Conservation (phyloP, 2,329 filamentous ascomycete species). For the Sclerotiophoma versabilis region DNA sequence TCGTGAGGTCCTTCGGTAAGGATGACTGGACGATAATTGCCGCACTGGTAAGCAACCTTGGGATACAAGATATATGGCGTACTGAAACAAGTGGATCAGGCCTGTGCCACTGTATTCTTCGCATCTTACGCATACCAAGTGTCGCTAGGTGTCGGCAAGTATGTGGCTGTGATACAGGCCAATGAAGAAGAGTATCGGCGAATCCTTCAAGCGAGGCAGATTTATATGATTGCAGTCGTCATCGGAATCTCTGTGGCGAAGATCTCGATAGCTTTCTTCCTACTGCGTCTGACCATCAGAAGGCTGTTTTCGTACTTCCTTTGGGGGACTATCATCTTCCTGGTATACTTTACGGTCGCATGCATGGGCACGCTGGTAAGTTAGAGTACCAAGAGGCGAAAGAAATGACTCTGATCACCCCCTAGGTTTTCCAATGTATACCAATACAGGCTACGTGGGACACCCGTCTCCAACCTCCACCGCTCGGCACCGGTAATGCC, state of each 20-base stretch:
- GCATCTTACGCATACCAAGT: slow-evolving; percentile 56
- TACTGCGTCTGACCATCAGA: slow-evolving; percentile 53
- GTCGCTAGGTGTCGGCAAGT: slow-evolving; percentile 57
- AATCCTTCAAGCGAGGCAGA: slow-evolving; percentile 51
- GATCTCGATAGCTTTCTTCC: slow-evolving; percentile 56
- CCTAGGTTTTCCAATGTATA: slow-evolving; percentile 54
- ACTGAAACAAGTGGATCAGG: background rate
- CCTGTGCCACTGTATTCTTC: slow-evolving; percentile 22
- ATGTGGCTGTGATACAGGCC: slow-evolving; percentile 48
- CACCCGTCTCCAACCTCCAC: slow-evolving; percentile 37
- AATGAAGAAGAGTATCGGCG: slow-evolving; percentile 38
- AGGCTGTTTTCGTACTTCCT: slow-evolving; percentile 54
- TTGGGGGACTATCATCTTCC: slow-evolving; percentile 53
- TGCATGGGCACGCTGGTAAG: slow-evolving; percentile 50
- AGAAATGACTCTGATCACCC: too few relatives aligned
- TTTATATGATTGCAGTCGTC: slow-evolving; percentile 57
- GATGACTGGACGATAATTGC: slow-evolving; percentile 59
- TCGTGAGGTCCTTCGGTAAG: slow-evolving; percentile 57
- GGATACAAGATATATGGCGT: background rate
- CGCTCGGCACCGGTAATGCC: slow-evolving; percentile 38
- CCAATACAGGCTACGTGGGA: slow-evolving; percentile 57
- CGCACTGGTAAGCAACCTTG: slow-evolving; percentile 46
- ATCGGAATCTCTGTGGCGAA: slow-evolving; percentile 56
- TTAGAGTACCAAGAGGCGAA: background rate
- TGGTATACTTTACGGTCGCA: slow-evolving; percentile 51